phyloP scores from a whole-genome alignment of 805 yeast species.

The Candida sonorensis region DNA sequence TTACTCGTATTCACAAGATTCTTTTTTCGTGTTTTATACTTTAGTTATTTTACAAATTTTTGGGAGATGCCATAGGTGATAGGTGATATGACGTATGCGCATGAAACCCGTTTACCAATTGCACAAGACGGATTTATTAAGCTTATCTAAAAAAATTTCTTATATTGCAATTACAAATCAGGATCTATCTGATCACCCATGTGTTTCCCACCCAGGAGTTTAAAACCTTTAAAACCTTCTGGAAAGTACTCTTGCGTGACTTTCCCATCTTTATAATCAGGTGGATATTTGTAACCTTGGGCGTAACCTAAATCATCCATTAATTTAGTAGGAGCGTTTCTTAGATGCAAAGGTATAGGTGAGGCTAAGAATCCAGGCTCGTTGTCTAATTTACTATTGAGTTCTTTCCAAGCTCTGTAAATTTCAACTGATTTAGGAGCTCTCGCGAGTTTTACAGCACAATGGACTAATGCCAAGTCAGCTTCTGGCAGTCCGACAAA shows the following conservation, averaged over 20 bases:
- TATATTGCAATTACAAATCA: conserved; percentile 31
- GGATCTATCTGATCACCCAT: conserved; percentile 43
- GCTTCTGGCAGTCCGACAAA: conserved; percentile 95
- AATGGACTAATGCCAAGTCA: conserved; percentile 81
- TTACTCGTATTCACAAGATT: no score
- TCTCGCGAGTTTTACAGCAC: conserved; percentile 82
- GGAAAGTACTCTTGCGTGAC: conserved; percentile 79
- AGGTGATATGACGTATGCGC: no score
- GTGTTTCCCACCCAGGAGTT: conserved; percentile 50
- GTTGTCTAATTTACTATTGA: conserved; percentile 51
- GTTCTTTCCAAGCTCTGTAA: conserved; percentile 68
- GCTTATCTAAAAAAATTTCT: no score
- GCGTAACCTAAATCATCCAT: conserved; percentile 89
- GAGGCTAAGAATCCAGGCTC: conserved; percentile 57
- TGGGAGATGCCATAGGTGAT: no score
- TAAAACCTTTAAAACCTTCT: conserved; percentile 38
- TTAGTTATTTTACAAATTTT: no score
- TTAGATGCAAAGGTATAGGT: conserved; percentile 70
- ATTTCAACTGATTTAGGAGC: conserved; percentile 85
- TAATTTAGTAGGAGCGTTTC: conserved; percentile 90
- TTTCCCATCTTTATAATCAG: conserved; percentile 63
- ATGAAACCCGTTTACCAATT: no score
- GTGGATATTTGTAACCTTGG: conserved; percentile 83
- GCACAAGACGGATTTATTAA: no score
- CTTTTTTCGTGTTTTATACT: no score